Evolutionary conservation across 148 eudicot species (phyloP).

Genomic region (Nepenthes gracilis): DNA sequence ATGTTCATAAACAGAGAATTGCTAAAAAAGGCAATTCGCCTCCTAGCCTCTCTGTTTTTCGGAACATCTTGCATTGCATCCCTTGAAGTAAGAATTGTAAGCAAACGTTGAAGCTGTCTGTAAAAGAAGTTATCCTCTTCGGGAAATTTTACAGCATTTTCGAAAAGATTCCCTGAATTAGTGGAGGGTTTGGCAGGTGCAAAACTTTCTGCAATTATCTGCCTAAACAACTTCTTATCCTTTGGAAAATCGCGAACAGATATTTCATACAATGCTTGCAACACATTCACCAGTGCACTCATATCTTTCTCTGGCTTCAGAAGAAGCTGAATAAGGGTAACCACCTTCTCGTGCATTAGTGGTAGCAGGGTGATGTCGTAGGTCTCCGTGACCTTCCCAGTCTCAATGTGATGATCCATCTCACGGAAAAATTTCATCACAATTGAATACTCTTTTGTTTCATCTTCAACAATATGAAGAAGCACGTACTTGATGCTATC

Average conservation of each 20-base stretch:
- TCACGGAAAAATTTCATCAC: conserved; percentile 44
- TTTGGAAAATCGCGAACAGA: conserved; percentile 55
- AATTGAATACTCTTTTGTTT: conserved; percentile 55
- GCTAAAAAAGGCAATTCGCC: conserved; percentile 81
- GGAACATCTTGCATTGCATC: conserved; percentile 88
- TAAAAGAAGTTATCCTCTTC: conserved; percentile 48
- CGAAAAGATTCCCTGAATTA: conserved; percentile 50
- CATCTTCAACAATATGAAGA: conserved; percentile 41
- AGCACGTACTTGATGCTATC: conserved; percentile 63
- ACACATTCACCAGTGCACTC: conserved; percentile 37
- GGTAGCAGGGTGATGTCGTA: conserved; percentile 44
- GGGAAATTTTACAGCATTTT: conserved; percentile 64
- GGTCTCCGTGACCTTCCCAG: conserved; percentile 33
- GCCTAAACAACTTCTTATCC: conserved; percentile 25
- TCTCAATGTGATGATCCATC: conserved; percentile 35
- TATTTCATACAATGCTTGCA: conserved; percentile 79
- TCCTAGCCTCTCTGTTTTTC: conserved; percentile 56
- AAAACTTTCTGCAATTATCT: conserved; percentile 50
- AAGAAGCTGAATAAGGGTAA: conserved; percentile 53
- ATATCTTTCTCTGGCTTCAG: conserved; percentile 35
- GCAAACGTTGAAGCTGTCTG: conserved; percentile 67
- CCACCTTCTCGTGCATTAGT: conserved; percentile 38
- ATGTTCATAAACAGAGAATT: conserved; percentile 95
- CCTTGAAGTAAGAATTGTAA: conserved; percentile 57
- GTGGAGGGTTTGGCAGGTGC: conserved; percentile 33